These are phyloP conservation scores for Tuber umbilicatum DNA, from an alignment of 495 filamentous ascomycete species.

Conservation along the genomic window DNA sequence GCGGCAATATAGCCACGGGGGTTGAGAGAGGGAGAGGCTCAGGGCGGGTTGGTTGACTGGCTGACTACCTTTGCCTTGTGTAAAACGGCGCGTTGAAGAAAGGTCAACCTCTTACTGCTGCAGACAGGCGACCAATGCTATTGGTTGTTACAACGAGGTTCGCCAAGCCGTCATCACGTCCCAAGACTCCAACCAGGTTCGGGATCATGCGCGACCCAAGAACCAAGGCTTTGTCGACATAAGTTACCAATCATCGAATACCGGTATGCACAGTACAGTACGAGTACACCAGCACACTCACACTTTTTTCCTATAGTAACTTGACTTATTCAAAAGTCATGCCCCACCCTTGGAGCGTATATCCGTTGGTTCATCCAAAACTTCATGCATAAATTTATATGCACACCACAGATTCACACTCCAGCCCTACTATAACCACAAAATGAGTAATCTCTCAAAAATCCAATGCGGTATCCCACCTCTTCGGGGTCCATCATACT, in stretches of 20 bases:
- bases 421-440: too few relatives aligned
- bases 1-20: neutral
- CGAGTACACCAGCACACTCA: neutral
- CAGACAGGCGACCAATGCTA: neutral
- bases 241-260: neutral
- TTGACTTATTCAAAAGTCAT: neutral
- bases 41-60: neutral
- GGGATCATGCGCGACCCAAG: neutral
- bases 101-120: neutral
- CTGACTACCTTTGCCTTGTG: too few relatives aligned
- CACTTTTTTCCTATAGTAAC: neutral
- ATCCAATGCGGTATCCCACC: too few relatives aligned
- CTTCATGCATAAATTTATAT: too few relatives aligned
- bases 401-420: too few relatives aligned
- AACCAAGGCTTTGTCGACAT: neutral
- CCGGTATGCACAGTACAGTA: neutral
- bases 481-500: too few relatives aligned
- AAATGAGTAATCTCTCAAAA: too few relatives aligned
- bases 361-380: too few relatives aligned
- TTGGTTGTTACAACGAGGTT: neutral
- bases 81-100: constrained; percentile 1
- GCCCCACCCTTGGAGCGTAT: too few relatives aligned
- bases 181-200: constrained; percentile 1
- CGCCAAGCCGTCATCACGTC: neutral
- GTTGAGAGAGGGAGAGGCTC: neutral